Evolutionary conservation across 2,329 filamentous ascomycete genomes (phyloP), one percentile per base, ranked within the genome.

Genomic region (Exophiala viscosa): DNA sequence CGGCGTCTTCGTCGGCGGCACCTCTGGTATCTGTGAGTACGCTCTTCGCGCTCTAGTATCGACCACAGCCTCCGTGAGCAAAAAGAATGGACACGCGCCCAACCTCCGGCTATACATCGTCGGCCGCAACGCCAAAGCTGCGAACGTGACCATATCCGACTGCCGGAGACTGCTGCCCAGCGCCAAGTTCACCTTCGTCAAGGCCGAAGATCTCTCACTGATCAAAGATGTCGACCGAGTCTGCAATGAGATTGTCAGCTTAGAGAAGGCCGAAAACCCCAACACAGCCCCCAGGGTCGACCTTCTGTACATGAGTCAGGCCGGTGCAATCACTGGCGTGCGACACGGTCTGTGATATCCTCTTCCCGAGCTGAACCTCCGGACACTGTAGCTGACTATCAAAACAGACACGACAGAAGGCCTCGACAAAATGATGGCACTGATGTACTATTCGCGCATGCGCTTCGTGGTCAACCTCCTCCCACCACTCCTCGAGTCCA

Each of bases 1-100:
- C 64, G 83, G 81, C 66, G 87, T 85, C 48, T 85, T 82, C 49
- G 84, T 82, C 41, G 87, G 85, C 17, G 87, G 85, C 42, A 91
- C 76, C 54, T 47, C 47, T 2, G 55, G 55, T 17, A 58, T 58
- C 20, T 53, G 58, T n/a, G 32, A 52, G 11, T 49, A 51, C n/a
- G 48, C 55, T n/a, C 43, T 56, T n/a, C 52, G 44, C 34, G 46
- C 45, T 2, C 45, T 60, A 7, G 55, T 55, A 17, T 32, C 40
- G 2, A 44, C 41, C 11, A 45, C 55, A 17, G 45, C 50, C 2
- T 42, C 40, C 8, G 40, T 42, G 14, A 28, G 20, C 40, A 42
- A 42, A 3, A 13, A 18, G 7, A 53, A 53, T 10, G 9, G 36
- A 13, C 52, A 54, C 8, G 45, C 38, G 3, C 48, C 50, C 39